Conservation (phyloP, 305 asterid genomes). For the Fraxinus sp. region DNA sequence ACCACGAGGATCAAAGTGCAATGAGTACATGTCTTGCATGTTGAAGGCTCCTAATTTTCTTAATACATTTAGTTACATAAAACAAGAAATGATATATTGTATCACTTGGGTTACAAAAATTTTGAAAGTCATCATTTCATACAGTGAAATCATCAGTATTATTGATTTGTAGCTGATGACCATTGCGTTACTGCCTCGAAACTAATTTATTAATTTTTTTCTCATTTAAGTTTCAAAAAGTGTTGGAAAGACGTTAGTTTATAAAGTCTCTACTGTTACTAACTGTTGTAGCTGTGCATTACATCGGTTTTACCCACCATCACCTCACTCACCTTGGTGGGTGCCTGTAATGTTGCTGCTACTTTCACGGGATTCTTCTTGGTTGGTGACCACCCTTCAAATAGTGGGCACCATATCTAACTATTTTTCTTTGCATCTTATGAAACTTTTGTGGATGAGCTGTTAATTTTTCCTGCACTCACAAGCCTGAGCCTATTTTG, state of each 20-base stretch:
- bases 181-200: neutral
- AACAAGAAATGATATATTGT: neutral
- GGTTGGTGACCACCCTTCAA: neutral
- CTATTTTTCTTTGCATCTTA: neutral
- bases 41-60: neutral
- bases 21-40: neutral
- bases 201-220: neutral
- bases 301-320: neutral
- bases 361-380: neutral
- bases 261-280: neutral
- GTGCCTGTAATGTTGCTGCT: neutral
- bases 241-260: neutral
- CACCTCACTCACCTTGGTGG: neutral
- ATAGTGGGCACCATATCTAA: neutral
- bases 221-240: neutral
- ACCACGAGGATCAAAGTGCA: neutral
- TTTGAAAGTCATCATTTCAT: neutral
- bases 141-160: neutral
- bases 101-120: neutral
- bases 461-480: neutral
- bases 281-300: neutral
- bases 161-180: neutral
- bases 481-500: neutral
- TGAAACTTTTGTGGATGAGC: neutral
- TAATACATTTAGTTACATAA: neutral